These are phyloP conservation scores for Beauveria varroae DNA, from an alignment of 2,329 filamentous ascomycete genomes.

Conservation along the genomic window DNA sequence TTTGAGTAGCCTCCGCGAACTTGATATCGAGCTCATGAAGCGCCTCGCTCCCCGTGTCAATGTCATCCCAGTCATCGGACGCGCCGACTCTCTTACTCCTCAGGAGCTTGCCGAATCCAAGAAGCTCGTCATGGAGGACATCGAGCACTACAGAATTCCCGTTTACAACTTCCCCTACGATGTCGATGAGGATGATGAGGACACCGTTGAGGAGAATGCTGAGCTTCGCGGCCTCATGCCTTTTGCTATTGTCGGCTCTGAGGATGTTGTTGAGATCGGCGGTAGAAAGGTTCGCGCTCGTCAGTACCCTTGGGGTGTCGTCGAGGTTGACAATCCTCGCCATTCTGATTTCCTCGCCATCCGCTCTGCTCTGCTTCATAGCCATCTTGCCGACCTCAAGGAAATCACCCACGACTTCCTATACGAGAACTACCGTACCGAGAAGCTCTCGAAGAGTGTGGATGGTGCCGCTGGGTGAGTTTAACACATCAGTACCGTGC, in stretches of 20 bases:
- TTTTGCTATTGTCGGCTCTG: constrained; percentile 96
- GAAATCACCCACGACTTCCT: constrained; percentile 99
- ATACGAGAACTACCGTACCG: constrained; percentile 99
- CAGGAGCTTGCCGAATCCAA: constrained; percentile 97
- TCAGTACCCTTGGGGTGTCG: constrained; percentile 98
- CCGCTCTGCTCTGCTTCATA: constrained; percentile 91
- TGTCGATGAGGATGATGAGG: constrained; percentile 98
- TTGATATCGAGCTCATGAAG: constrained; percentile 99
- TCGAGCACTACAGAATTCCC: constrained; percentile 98
- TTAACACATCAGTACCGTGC: background rate
- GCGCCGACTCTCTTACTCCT: constrained; percentile 94
- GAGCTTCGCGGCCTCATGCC: constrained; percentile 97
- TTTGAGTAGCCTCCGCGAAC: constrained; percentile 72
- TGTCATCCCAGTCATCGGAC: constrained; percentile 97
- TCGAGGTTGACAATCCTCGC: constrained; percentile 97
- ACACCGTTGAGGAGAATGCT: constrained; percentile 98
- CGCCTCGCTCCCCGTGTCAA: constrained; percentile 96
- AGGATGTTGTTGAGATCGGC: constrained; percentile 90
- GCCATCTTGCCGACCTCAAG: constrained; percentile 95
- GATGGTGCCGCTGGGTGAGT: constrained; percentile 87
- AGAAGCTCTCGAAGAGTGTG: constrained; percentile 99
- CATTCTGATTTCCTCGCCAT: constrained; percentile 98
- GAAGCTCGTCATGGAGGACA: constrained; percentile 99
- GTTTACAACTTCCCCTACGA: constrained; percentile 99
- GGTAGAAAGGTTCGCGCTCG: constrained; percentile 87